Base-by-base conservation (phyloP, 805 yeast species). In the Hanseniaspora valbyensis region DNA sequence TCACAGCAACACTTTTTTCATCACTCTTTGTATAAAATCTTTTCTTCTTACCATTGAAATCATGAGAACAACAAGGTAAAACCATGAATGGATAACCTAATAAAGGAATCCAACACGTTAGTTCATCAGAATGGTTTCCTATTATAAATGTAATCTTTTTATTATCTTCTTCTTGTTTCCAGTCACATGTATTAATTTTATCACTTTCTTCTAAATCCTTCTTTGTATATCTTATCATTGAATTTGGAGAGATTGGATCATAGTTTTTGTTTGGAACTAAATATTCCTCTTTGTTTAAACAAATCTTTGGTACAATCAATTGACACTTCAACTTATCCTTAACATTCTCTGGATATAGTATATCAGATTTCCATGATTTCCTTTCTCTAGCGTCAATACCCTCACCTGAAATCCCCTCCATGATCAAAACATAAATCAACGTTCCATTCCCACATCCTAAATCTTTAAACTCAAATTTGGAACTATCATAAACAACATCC, bases 391-490 rank as follows among this genome's bases (percentile, higher is more conserved):
- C 96, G 67, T 90, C 97, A 24, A 89, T 78, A 13, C 97, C 97
- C 33, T 73, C 63, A 2, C 97, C 96, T 32, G 60, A 68, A 58
- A 76, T 84, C 0, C 96, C 96, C 66, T 90, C 97, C 70, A 70
- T 68, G 7, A 74, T 67, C 44, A 90, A 68, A 25, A 90, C 75
- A 57, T 85, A 76, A 10, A 86, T 94, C 41, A 90, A 66, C 14
- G 86, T 70, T 8, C 97, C 97, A 66, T 90, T 90, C 6, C 97
- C 97, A 67, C 97, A 90, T 0, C 97, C 97, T 49, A 90, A 64
- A 66, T 90, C 97, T 56, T 90, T 73, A 61, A 89, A 90, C 58
- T 80, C 81, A 58, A 83, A 78, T 3, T 66, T 67, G 2, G 25
- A 13, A n/a, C 26, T 39, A 18, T 50, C 28, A n/a, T 34, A 44